Percentiles rank a stretch among this genome's conserved stretches.
These are phyloP conservation scores for Lojkania enalia DNA, from an alignment of 2,329 filamentous ascomycete genomes.

Conservation along the genomic window DNA sequence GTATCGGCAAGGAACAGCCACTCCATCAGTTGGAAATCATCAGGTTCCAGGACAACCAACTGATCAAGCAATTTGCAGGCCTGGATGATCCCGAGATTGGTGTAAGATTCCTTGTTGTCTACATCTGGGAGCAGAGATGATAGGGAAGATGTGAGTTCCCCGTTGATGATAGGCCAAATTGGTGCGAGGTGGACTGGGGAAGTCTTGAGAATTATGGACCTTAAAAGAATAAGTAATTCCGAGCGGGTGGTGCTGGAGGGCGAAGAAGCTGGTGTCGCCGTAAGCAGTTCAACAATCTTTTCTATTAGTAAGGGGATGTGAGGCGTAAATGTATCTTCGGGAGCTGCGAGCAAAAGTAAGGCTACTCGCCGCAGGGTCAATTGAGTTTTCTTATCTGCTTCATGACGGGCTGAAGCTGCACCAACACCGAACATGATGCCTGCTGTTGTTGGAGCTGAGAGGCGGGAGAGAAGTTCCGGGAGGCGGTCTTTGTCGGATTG, in stretches of 20 bases:
- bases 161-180: conserved; percentile 88
- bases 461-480: conserved; percentile 74
- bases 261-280: conserved; percentile 82
- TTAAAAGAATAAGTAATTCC: conserved; percentile 86
- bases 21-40: conserved; percentile 97
- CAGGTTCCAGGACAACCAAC: conserved; percentile 81
- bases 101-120: conserved; percentile 73
- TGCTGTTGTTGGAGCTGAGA: conserved; percentile 84
- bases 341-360: conserved; percentile 75
- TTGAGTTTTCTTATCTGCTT: conserved; percentile 91
- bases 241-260: conserved; percentile 87
- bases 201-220: conserved; percentile 78
- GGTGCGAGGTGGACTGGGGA: conserved; percentile 78
- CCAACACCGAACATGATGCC: conserved; percentile 99
- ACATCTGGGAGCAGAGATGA: conserved; percentile 72
- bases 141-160: conserved; percentile 79
- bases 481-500: conserved; percentile 86
- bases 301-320: conserved; percentile 76
- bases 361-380: conserved; percentile 83
- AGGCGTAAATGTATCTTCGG: conserved; percentile 76
- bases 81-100: conserved; percentile 76
- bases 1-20: conserved; percentile 98
- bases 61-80: conserved; percentile 92
- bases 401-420: conserved; percentile 87
- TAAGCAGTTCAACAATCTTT: conserved; percentile 83